Conservation (phyloP, 345 rosid genomes). For the Arabidopsis suecica region DNA sequence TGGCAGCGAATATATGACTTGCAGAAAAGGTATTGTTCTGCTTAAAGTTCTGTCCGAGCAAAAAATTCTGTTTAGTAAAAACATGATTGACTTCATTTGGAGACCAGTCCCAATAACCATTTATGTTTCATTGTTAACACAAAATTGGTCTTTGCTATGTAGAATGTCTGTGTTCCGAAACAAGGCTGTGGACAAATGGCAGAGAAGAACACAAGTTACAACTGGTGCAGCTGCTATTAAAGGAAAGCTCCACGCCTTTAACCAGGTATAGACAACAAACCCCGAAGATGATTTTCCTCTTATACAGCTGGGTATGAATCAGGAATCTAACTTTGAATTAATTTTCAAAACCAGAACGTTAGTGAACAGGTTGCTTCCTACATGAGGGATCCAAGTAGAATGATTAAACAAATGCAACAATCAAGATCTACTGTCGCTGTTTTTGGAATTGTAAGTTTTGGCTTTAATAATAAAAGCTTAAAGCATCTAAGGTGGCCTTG, state of each 20-base stretch:
- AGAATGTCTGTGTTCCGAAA: conserved; percentile 82
- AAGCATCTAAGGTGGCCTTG: neutral
- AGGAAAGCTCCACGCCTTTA: conserved; percentile 86
- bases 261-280: conserved; percentile 66
- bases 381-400: conserved; percentile 96
- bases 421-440: conserved; percentile 65
- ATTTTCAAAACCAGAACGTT: conserved; percentile 60
- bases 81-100: neutral
- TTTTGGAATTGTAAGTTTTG: conserved; percentile 76
- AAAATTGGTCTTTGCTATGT: conserved; percentile 16
- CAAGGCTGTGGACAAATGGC: conserved; percentile 93
- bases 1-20: conserved; percentile 66
- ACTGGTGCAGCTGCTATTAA: conserved; percentile 93
- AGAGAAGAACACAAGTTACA: conserved; percentile 86
- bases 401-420: conserved; percentile 96
- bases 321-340: conserved; percentile 30
- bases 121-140: conserved; percentile 3
- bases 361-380: conserved; percentile 86
- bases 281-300: neutral
- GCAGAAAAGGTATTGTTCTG: conserved; percentile 62
- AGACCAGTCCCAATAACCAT: neutral
- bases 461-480: neutral
- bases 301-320: neutral
- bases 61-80: neutral
- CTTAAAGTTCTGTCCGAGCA: neutral